Evolutionary conservation across 352 stramenopile species (phyloP).

Genomic region (Globisporangium camurandrum): DNA sequence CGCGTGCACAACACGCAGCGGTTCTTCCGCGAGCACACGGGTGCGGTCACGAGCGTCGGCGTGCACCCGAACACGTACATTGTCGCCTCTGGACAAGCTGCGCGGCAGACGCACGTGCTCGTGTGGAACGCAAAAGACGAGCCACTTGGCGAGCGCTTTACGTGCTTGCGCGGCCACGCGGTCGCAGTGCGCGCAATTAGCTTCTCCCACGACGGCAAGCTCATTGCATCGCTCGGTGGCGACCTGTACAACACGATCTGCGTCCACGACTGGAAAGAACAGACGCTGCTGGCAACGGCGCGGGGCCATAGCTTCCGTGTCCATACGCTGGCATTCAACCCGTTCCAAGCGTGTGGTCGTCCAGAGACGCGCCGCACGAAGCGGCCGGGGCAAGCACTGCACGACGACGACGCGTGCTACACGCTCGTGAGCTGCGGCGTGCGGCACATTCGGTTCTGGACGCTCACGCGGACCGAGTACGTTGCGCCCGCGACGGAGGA

Average conservation of each 20-base stretch:
- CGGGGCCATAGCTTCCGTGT: constrained; percentile 64
- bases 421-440: constrained; percentile 67
- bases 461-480: constrained; percentile 50
- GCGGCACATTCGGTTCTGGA: constrained; percentile 72
- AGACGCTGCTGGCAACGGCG: constrained; percentile 43
- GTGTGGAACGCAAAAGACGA: constrained; percentile 67
- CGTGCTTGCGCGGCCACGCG: constrained; percentile 40
- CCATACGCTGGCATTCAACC: constrained; percentile 58
- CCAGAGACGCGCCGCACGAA: constrained; percentile 41
- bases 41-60: constrained; percentile 42
- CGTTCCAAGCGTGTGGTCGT: constrained; percentile 55
- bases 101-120: constrained; percentile 45
- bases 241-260: constrained; percentile 80
- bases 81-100: constrained; percentile 52
- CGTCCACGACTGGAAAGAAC: constrained; percentile 62
- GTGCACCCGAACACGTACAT: constrained; percentile 57
- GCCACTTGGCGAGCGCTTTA: constrained; percentile 42
- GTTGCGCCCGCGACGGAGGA: constrained; percentile 28
- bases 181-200: constrained; percentile 52
- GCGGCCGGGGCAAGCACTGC: constrained; percentile 48
- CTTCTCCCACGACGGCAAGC: constrained; percentile 65
- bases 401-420: constrained; percentile 64
- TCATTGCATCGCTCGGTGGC: constrained; percentile 53
- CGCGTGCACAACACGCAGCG: constrained; percentile 41
- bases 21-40: constrained; percentile 53